Evolutionary conservation across 495 filamentous ascomycete species (phyloP), one percentile per base, ranked within the genome.

Genomic region (Xylaria curta): DNA sequence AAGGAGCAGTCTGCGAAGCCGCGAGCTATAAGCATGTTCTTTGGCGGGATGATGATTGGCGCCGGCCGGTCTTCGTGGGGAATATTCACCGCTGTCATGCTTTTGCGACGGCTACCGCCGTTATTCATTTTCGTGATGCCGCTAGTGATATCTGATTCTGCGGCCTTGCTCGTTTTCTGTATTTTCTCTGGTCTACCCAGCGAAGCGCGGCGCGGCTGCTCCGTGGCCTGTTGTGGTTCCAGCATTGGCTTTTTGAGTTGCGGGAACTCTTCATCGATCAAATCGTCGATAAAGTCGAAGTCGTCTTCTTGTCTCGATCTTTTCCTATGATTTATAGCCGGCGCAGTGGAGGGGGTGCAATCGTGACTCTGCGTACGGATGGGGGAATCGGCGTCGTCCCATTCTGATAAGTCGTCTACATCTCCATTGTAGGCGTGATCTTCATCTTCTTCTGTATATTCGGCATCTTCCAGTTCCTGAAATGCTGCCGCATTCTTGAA

Each of bases 31-130:
- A 36, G 26, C 74, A 78, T 76, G 17, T 74, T 69, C 65, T 76
- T 78, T 0, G 76, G 76, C 13, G 76, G 76, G 36, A 70, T 72
- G 21, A 76, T 66, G 21, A 73, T 64, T 0, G 76, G 76, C 2
- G 21, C 70, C 21, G 64, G 63, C 2, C 31, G 46, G 13, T 46
- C 63, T 8, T 70, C 76, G 3, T 66, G 46, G 36, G 9, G 21
- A 3, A 31, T 56, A 31, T 56, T 31, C 26, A 12, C 51, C 21
- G 51, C 24, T 7, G 51, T 24, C 21, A 24, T 54, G 24, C n/a
- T 46, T 54, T 21, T 10, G 17, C 13, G 36, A 26, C 24, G 4
- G 19, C 42, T 36, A 54, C 9, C 19, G 10, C 12, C 59, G 13
- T 19, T 31, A 26, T 56, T 31, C 13, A 12, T 10, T 31, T 56